Base-by-base conservation (phyloP, 1,139 yeast genomes). In the Debaryomyces robertsiae region DNA sequence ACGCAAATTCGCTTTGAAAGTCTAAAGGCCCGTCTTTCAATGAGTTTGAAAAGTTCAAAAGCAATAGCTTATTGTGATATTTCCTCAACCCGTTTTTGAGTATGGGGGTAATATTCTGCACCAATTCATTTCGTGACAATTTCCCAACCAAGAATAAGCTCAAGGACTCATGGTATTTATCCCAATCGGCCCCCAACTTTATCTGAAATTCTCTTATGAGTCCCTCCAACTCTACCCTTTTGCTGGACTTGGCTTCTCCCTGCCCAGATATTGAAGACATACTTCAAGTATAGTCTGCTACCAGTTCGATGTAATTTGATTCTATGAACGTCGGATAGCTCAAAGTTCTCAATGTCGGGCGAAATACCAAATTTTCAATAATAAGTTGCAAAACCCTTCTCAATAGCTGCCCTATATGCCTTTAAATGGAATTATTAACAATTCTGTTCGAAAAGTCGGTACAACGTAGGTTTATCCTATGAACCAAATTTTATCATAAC, bases 1-100 rank as follows among this genome's bases (percentile, higher is more conserved):
- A 74, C 9, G 87, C 81, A 58, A 84, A 71, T 27, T 76, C 77
- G 41, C 49, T 74, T 45, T 55, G 67, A 43, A 54, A 70, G 54
- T 58, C 82, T 52, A 59, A 63, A 47, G 55, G 82, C 58, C 51
- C 87, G 48, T 84, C 95, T 46, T 89, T 77, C 43, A 88, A 70
- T 6, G 96, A 80, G 60, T 91, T 93, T 28, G 97, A 89, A 52
- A 91, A 74, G 54, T 88, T 85, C 14, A 95, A 80, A 39, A 91
- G 69, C 39, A 93, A 66, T 37, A 93, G 72, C 55, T 85, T 89
- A 62, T 93, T 93, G 63, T 93, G 98, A 69, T 84, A 69, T 55
- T 69, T 65, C 46, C 64, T 47, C 38, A 72, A 54, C 36, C 75
- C 71, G 39, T 71, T 67, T 44, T 81, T 83, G 32, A 88, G 63